These are phyloP conservation scores for Actinomucor elegans DNA, from an alignment of 371 early-diverging fungal genomes.

Conservation along the genomic window DNA sequence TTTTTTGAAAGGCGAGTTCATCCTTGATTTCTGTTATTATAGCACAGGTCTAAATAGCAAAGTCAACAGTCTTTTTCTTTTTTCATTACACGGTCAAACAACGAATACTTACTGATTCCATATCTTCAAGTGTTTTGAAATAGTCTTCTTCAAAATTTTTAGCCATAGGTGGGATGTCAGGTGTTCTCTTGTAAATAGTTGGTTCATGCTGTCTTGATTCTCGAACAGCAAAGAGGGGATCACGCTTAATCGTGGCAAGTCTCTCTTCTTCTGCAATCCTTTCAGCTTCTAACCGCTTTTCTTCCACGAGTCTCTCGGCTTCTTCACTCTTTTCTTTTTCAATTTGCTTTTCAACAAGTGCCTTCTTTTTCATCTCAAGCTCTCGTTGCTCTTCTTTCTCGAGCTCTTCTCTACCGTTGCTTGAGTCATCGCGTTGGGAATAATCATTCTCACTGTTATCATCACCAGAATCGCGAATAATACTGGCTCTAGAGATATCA, in stretches of 20 bases:
- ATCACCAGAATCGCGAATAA: not conserved
- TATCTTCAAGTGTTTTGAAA: conserved; percentile 12
- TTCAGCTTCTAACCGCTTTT: not conserved
- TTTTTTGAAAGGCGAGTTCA: not conserved
- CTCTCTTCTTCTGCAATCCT: conserved; percentile 7
- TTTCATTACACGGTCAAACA: too few species aligned
- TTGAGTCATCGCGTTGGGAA: not conserved
- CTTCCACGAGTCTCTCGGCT: not conserved
- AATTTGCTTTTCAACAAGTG: not conserved
- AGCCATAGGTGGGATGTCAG: not conserved
- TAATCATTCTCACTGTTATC: not conserved
- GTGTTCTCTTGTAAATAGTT: not conserved
- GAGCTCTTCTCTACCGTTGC: not conserved
- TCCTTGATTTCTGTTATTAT: not conserved
- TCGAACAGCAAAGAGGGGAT: not conserved
- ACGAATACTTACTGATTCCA: conserved; percentile 11
- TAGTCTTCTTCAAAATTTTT: conserved; percentile 14
- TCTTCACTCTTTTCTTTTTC: conserved; percentile 1
- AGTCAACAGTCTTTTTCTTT: conserved; percentile 1
- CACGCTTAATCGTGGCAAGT: conserved; percentile 4
- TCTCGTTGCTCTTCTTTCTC: not conserved
- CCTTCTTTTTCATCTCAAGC: not conserved
- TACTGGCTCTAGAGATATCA: not conserved
- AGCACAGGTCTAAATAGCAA: too few species aligned
- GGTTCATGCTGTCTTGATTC: not conserved